Evolutionary conservation across 1,139 yeast genomes (phyloP).

Genomic region (Kodamaea fungicola): DNA sequence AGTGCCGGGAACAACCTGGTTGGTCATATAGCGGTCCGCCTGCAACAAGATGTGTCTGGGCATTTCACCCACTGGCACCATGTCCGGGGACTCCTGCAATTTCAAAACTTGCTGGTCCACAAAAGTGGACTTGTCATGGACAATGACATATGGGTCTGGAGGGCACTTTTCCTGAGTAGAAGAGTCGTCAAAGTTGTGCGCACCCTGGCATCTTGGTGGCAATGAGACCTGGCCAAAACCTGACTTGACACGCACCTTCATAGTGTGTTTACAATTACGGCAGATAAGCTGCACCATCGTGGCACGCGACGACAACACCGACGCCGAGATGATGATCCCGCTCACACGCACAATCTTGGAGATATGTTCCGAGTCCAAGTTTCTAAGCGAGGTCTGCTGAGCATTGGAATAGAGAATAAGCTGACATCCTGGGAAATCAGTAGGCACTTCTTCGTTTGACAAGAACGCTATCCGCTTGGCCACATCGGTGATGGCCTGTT

Average conservation of each 20-base stretch:
- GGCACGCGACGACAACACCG: slow-evolving; percentile 86
- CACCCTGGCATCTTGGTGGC: slow-evolving; percentile 74
- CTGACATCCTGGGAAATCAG: slow-evolving; percentile 77
- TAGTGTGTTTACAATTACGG: slow-evolving; percentile 80
- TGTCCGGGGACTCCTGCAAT: slow-evolving; percentile 93
- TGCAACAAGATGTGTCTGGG: slow-evolving; percentile 90
- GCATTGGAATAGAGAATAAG: slow-evolving; percentile 74
- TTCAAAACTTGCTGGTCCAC: slow-evolving; percentile 94
- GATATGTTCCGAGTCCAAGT: slow-evolving; percentile 83
- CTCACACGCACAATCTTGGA: slow-evolving; percentile 87
- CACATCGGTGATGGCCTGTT: slow-evolving; percentile 83
- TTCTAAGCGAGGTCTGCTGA: slow-evolving; percentile 66
- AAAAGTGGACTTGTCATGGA: slow-evolving; percentile 87
- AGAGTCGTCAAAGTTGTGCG: slow-evolving; percentile 44
- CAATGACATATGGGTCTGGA: slow-evolving; percentile 86
- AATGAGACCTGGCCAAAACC: slow-evolving; percentile 79
- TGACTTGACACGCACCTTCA: slow-evolving; percentile 59
- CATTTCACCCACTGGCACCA: slow-evolving; percentile 99
- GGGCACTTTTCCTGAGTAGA: slow-evolving; percentile 70
- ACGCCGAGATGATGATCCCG: slow-evolving; percentile 90
- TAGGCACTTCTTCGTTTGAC: slow-evolving; percentile 52
- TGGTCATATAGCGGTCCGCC: slow-evolving; percentile 86
- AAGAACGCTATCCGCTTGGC: slow-evolving; percentile 76
- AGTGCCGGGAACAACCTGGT: slow-evolving; percentile 91
- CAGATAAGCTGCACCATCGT: slow-evolving; percentile 83